A percentile compares a stretch with the other conserved stretches of the same genome.
Conservation (phyloP, 495 filamentous ascomycete species). For the Lepidopterella palustris region DNA sequence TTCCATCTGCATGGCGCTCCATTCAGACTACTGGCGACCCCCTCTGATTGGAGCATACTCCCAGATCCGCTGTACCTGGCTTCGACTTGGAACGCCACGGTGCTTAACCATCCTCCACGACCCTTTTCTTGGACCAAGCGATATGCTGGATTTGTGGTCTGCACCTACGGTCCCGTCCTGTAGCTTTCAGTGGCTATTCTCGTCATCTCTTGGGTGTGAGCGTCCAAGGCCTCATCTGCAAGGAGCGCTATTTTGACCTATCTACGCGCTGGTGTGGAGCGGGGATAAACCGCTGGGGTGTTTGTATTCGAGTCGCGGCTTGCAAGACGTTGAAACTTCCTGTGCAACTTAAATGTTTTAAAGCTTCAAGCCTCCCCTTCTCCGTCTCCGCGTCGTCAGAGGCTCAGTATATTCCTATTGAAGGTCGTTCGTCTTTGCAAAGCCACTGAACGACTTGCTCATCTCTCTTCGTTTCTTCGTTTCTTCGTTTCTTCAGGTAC, state of each 20-base stretch:
- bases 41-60: not conserved
- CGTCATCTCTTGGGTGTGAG: not conserved
- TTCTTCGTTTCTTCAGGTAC: not conserved
- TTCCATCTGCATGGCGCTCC: not conserved
- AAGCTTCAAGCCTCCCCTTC: not conserved
- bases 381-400: not conserved
- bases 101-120: conserved; percentile 14
- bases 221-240: conserved; percentile 1
- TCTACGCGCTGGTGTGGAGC: not conserved
- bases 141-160: not conserved
- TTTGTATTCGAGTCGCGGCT: not conserved
- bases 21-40: not conserved
- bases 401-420: not conserved
- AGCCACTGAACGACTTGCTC: conserved; percentile 1
- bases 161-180: not conserved
- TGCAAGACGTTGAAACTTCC: not conserved
- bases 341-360: not conserved
- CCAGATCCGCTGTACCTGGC: not conserved
- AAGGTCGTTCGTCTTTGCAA: not conserved
- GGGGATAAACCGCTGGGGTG: conserved; percentile 1
- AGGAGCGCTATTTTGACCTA: conserved; percentile 1
- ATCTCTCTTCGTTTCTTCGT: conserved; percentile 2
- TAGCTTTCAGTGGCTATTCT: not conserved
- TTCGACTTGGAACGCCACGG: conserved; percentile 7
- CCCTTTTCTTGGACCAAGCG: not conserved